Conservation (phyloP, 139 green algal genomes). For the Tetradesmus lagerheimii region DNA sequence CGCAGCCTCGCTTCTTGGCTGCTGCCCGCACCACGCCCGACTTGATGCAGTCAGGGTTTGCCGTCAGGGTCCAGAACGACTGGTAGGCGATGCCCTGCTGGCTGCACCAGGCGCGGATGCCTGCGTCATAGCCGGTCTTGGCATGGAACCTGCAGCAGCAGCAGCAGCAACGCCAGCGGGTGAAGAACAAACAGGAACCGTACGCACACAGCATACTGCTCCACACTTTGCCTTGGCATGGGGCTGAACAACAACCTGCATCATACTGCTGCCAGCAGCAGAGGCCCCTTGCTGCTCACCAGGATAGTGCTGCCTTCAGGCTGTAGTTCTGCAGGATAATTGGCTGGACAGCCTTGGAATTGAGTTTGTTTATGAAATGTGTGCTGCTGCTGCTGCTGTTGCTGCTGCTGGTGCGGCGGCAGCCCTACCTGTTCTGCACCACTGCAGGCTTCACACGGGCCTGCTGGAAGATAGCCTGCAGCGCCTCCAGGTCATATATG, state of each 20-base stretch:
- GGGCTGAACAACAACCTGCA: no score
- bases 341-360: no score
- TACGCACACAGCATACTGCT: no score
- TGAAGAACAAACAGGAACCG: background rate
- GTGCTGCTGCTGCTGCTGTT: slow-evolving; percentile 22
- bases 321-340: no score
- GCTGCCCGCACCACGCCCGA: background rate
- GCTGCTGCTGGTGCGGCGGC: background rate
- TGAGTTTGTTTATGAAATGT: no score
- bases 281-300: no score
- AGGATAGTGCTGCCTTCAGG: no score
- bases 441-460: background rate
- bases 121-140: background rate
- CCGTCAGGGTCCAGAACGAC: slow-evolving; percentile 35
- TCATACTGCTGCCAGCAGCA: no score
- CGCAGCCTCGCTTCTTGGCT: background rate
- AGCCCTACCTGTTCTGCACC: slow-evolving; percentile 26
- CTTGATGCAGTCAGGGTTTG: slow-evolving; percentile 29
- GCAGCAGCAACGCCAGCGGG: background rate
- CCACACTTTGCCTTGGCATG: no score
- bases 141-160: slow-evolving; percentile 19
- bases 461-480: background rate
- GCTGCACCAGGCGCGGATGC: background rate
- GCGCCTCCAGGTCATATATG: background rate
- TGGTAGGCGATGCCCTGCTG: background rate